phyloP scores from a whole-genome alignment of 2,329 filamentous ascomycete species.

The Teratosphaeria gauchensis region DNA sequence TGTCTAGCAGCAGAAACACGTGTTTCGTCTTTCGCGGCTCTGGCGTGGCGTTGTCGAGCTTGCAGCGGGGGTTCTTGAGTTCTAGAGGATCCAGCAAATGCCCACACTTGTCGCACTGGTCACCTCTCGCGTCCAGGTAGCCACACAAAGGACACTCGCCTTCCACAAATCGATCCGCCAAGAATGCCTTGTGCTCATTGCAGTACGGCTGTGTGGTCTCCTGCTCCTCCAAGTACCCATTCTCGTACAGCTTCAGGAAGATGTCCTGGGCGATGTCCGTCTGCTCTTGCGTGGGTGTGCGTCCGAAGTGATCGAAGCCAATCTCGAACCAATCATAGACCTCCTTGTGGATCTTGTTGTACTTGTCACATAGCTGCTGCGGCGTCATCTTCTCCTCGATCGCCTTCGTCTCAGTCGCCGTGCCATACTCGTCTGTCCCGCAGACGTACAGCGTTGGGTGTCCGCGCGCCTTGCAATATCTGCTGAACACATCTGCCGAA shows the following conservation, averaged over 20 bases:
- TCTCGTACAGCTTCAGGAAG: constrained; percentile 77
- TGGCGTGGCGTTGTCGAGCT: constrained; percentile 76
- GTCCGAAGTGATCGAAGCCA: constrained; percentile 87
- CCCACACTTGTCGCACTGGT: constrained; percentile 46
- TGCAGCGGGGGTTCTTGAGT: constrained; percentile 78
- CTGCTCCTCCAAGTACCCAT: constrained; percentile 78
- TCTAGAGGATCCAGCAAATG: constrained; percentile 40
- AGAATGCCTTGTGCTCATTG: constrained; percentile 51
- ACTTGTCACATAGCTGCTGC: constrained; percentile 80
- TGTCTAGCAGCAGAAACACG: constrained; percentile 78
- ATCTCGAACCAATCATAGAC: constrained; percentile 97
- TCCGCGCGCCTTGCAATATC: constrained; percentile 71
- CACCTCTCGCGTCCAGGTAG: constrained; percentile 43
- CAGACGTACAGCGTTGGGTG: constrained; percentile 77
- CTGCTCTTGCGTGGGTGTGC: constrained; percentile 80
- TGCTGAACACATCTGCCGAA: constrained; percentile 67
- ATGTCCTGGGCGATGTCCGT: constrained; percentile 90
- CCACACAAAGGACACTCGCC: constrained; percentile 64
- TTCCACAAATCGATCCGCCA: constrained; percentile 81
- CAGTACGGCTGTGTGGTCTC: constrained; percentile 87
- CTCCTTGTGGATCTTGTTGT: constrained; percentile 78
- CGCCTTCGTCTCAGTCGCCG: constrained; percentile 90
- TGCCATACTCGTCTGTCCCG: constrained; percentile 90
- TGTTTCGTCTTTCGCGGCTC: constrained; percentile 78
- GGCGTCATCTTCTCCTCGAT: constrained; percentile 78